Evolutionary conservation across 169 alveolate species (phyloP).

Genomic region (Ichthyophthirius multifiliis): DNA sequence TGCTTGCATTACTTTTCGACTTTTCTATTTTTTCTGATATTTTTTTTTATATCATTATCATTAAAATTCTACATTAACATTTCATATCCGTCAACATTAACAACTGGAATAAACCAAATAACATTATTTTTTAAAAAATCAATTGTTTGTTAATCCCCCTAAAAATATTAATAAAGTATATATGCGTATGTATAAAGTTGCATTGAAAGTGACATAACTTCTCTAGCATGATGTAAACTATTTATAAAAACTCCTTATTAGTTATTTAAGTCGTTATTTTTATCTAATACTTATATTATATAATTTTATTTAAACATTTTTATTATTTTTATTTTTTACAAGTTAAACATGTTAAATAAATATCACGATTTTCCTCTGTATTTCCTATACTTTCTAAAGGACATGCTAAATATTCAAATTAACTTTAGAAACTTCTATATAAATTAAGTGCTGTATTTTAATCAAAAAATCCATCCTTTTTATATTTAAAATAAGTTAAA

Average conservation of each 20-base stretch:
- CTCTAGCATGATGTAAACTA: constrained; percentile 81
- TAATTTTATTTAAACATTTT: neutral
- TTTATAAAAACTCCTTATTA: constrained; percentile 50
- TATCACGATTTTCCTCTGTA: too few species aligned
- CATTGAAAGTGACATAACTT: constrained; percentile 67
- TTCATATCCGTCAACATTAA: constrained; percentile 84
- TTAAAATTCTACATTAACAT: too few species aligned
- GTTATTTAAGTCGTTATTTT: neutral
- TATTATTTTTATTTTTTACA: neutral
- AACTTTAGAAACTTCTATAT: too few species aligned
- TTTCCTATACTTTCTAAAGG: too few species aligned
- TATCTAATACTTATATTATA: neutral
- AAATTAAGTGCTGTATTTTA: too few species aligned
- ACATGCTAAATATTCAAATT: neutral
- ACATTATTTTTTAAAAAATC: neutral
- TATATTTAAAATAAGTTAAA: too few species aligned
- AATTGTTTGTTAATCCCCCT: neutral
- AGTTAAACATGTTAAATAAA: neutral
- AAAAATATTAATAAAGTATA: neutral
- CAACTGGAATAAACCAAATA: constrained; percentile 54
- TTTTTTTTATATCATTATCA: too few species aligned
- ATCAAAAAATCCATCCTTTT: too few species aligned
- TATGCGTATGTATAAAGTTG: constrained; percentile 40
- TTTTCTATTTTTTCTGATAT: too few species aligned
- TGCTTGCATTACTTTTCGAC: too few species aligned